These are phyloP conservation scores for Cytospora paraplurivora DNA, from an alignment of 2,329 filamentous ascomycete genomes.

Conservation along the genomic window DNA sequence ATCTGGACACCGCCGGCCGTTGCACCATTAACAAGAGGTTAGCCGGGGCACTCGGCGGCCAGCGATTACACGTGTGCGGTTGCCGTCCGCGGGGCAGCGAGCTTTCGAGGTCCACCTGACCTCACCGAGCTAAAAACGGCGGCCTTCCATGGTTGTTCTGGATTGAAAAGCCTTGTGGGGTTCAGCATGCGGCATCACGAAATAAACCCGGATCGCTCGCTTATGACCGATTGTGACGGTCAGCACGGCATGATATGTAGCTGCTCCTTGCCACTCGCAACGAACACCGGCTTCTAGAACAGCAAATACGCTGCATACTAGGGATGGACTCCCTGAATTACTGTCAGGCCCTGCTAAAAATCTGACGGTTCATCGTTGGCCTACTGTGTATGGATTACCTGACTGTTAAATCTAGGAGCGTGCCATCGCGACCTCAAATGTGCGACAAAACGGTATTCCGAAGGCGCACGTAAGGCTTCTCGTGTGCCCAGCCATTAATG, in stretches of 20 bases:
- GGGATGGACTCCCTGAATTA: constrained; percentile 16
- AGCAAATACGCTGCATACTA: constrained; percentile 7
- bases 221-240: constrained; percentile 29
- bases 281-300: constrained; percentile 21
- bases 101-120: not conserved
- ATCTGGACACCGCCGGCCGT: constrained; percentile 19
- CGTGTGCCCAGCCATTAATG: not conserved
- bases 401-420: not conserved
- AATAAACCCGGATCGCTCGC: constrained; percentile 30
- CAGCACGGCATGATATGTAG: constrained; percentile 16
- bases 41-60: constrained; percentile 9
- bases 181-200: constrained; percentile 27
- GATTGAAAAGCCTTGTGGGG: constrained; percentile 25
- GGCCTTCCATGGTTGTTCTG: constrained; percentile 24
- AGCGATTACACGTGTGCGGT: constrained; percentile 14
- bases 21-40: constrained; percentile 11
- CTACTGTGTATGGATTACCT: not conserved
- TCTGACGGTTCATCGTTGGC: constrained; percentile 13
- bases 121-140: constrained; percentile 20
- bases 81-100: constrained; percentile 13
- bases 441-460: not conserved
- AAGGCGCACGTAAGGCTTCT: not conserved
- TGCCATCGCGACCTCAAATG: not conserved
- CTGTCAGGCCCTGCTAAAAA: constrained; percentile 19
- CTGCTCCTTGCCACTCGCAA: constrained; percentile 9